phyloP scores from a whole-genome alignment of 495 filamentous ascomycete species.

The Cercophora scortea region DNA sequence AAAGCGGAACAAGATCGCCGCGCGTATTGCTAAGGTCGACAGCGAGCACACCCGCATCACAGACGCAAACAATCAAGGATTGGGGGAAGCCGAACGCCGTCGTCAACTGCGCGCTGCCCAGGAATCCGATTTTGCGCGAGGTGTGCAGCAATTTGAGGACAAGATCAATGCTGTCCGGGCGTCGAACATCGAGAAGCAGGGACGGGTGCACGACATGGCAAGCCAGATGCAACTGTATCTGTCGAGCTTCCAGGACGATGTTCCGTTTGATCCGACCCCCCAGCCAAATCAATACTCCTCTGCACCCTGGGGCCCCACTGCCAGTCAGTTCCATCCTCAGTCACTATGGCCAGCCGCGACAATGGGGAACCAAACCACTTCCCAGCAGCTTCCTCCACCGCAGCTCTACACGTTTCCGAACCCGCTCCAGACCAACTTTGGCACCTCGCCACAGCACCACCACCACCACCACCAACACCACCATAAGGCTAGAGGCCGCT shows the following conservation, averaged over 20 bases:
- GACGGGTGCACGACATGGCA: conserved; percentile 31
- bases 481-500: conserved; percentile 44
- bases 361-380: conserved; percentile 9
- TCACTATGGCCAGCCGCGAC: conserved; percentile 21
- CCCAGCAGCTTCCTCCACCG: conserved; percentile 11
- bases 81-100: conserved; percentile 67
- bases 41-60: conserved; percentile 71
- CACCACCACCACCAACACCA: not conserved
- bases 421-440: conserved; percentile 11
- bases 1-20: conserved; percentile 69
- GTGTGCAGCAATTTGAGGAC: conserved; percentile 40
- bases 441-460: conserved; percentile 7
- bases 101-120: conserved; percentile 58
- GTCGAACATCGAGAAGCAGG: conserved; percentile 33
- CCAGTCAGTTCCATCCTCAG: conserved; percentile 9
- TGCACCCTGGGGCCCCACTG: conserved; percentile 12
- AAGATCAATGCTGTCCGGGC: conserved; percentile 27
- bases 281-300: conserved; percentile 14
- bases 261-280: conserved; percentile 13
- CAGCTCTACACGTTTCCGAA: conserved; percentile 15
- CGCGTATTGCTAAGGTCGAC: conserved; percentile 67
- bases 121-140: conserved; percentile 54
- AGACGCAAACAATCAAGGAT: conserved; percentile 65
- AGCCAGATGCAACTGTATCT: conserved; percentile 31
- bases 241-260: conserved; percentile 28